A percentile compares a stretch with the other conserved stretches of the same genome.
Evolutionary conservation across 176 grass and related monocot species (phyloP).

Genomic region (Lolium multiflorum): DNA sequence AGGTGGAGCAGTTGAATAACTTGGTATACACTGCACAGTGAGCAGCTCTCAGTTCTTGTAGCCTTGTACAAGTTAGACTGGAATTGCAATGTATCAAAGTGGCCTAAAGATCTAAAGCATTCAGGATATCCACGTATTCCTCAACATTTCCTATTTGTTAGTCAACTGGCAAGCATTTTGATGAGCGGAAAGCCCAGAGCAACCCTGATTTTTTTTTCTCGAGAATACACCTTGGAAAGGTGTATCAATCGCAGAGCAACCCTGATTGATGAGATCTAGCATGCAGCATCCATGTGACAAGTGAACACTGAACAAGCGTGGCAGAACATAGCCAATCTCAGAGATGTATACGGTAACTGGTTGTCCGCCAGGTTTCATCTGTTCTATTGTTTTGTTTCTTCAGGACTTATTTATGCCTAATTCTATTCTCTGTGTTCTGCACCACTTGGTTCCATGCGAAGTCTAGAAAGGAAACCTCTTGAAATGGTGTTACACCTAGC

Average conservation of each 20-base stretch:
- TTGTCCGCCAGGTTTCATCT: neutral
- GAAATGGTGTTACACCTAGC: neutral
- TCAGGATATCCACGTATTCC: neutral
- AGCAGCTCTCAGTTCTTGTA: neutral
- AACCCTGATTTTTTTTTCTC: neutral
- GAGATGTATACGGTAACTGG: neutral
- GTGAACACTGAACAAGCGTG: neutral
- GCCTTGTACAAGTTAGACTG: neutral
- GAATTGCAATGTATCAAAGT: neutral
- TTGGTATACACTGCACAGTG: neutral
- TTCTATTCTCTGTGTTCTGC: neutral
- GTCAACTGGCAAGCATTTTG: neutral
- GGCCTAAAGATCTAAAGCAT: conserved; percentile 3
- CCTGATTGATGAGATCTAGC: neutral
- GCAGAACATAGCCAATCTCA: neutral
- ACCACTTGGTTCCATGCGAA: conserved; percentile 17
- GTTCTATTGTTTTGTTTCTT: neutral
- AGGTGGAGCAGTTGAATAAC: neutral
- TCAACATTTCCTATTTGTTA: neutral
- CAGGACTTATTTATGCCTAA: neutral
- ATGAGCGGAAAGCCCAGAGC: neutral
- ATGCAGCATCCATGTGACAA: neutral
- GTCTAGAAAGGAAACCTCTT: neutral
- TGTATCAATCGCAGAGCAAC: no score
- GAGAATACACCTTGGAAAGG: no score